A percentile compares a stretch with the other conserved stretches of the same genome.
These are phyloP conservation scores for Exophiala dermatitidis DNA, from an alignment of 2,329 filamentous ascomycete genomes.

Conservation along the genomic window DNA sequence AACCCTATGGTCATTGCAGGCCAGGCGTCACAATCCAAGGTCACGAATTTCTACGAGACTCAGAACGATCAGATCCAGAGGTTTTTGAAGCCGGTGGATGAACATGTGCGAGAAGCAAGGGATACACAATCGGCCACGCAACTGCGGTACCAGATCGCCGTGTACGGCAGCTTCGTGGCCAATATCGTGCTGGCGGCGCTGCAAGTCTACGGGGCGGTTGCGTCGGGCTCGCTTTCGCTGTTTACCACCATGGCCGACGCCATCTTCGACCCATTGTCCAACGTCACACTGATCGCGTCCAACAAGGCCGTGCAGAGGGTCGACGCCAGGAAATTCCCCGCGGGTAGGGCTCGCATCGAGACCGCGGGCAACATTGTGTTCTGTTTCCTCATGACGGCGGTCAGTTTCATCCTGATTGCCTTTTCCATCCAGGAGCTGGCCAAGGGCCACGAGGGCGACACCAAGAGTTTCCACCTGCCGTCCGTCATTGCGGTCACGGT, in stretches of 20 bases:
- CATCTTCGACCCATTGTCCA: conserved; percentile 86
- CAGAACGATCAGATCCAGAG: conserved; percentile 94
- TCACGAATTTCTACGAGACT: conserved; percentile 76
- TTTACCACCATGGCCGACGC: conserved; percentile 98
- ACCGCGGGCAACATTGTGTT: conserved; percentile 95
- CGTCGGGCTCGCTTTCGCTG: conserved; percentile 83
- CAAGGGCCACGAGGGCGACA: conserved; percentile 41
- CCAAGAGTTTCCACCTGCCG: conserved; percentile 66
- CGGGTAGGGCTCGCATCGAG: conserved; percentile 87
- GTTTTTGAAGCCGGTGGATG: conserved; percentile 84
- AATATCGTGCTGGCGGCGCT: conserved; percentile 72
- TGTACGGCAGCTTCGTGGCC: conserved; percentile 63
- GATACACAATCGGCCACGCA: conserved; percentile 76
- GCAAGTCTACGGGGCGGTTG: conserved; percentile 81
- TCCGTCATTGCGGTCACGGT: conserved; percentile 77
- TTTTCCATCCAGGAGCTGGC: conserved; percentile 69
- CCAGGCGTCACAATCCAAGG: conserved; percentile 42
- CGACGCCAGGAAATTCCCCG: conserved; percentile 78
- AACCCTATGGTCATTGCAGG: conserved; percentile 34
- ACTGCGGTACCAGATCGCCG: conserved; percentile 55
- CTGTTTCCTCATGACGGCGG: conserved; percentile 89
- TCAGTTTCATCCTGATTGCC: conserved; percentile 86
- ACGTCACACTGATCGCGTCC: conserved; percentile 76
- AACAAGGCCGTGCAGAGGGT: conserved; percentile 83
- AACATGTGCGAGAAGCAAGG: conserved; percentile 74